Conservation (phyloP, 2,329 filamentous ascomycete genomes). For the Aspergillus sp. region DNA sequence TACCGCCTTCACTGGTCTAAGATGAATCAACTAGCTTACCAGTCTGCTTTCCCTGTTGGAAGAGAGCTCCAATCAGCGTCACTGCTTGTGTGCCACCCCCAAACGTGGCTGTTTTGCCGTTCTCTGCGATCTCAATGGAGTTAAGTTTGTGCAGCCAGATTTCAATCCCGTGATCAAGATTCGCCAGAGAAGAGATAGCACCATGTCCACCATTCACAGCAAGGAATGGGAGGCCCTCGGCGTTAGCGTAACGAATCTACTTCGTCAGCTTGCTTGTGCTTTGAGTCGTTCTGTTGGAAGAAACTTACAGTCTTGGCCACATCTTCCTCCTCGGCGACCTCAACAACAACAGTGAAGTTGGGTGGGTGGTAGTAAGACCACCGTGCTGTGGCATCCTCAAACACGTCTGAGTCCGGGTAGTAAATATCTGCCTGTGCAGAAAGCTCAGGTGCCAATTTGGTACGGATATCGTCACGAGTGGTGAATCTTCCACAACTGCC, state of each 20-base stretch:
- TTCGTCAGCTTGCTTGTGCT: not conserved
- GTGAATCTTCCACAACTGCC: not conserved
- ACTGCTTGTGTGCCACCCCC: conserved; percentile 50
- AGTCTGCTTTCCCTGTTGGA: conserved; percentile 51
- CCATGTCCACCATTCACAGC: conserved; percentile 16
- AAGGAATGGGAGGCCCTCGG: conserved; percentile 12
- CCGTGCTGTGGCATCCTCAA: conserved; percentile 7
- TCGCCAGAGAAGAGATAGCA: conserved; percentile 4
- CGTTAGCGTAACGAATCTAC: conserved; percentile 16
- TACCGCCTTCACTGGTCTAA: not conserved
- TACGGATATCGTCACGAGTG: not conserved
- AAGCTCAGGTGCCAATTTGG: not conserved
- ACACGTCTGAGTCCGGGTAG: conserved; percentile 2
- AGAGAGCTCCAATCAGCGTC: conserved; percentile 49
- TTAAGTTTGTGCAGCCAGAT: conserved; percentile 29
- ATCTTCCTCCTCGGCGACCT: conserved; percentile 14
- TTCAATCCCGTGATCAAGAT: conserved; percentile 14
- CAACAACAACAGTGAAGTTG: conserved; percentile 14
- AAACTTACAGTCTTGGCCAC: conserved; percentile 11
- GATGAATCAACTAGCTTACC: conserved; percentile 17
- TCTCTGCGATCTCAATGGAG: conserved; percentile 31
- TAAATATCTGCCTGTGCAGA: conserved; percentile 10
- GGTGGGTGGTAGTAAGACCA: conserved; percentile 14
- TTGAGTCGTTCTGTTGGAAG: not conserved
- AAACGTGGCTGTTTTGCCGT: conserved; percentile 49